Conservation (phyloP, 257 asterid species). For the Solanum chilense region DNA sequence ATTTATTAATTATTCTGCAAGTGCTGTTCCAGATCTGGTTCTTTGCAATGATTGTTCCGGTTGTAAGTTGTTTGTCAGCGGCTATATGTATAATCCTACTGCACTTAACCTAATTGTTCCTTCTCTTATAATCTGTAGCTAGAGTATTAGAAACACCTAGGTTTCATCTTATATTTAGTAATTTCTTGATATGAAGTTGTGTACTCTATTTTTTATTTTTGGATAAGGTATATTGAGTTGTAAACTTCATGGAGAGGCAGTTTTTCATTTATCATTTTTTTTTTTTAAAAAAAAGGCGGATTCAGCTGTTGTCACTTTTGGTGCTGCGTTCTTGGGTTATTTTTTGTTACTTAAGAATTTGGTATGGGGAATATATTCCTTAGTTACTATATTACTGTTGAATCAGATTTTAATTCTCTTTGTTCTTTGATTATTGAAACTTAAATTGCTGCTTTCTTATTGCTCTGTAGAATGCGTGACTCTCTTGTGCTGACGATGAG, state of each 20-base stretch:
- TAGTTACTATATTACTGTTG: neutral
- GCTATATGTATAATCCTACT: neutral
- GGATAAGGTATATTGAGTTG: neutral
- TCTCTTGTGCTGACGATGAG: constrained; percentile 76
- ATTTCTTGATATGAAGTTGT: neutral
- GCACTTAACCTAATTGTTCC: neutral
- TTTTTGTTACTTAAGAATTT: neutral
- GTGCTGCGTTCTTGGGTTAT: neutral
- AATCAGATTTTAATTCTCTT: neutral
- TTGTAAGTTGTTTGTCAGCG: neutral
- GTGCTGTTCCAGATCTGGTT: neutral
- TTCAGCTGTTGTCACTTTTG: neutral
- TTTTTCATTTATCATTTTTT: neutral
- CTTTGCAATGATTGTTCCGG: neutral
- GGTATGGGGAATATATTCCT: neutral
- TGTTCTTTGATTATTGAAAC: neutral
- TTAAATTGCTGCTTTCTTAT: constrained; percentile 5
- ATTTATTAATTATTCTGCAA: neutral
- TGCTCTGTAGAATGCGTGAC: constrained; percentile 70
- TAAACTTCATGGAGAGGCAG: neutral
- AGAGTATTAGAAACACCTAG: neutral
- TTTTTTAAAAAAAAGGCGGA: neutral
- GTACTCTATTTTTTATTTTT: neutral
- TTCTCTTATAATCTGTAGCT: neutral
- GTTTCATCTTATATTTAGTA: neutral